phyloP scores from a whole-genome alignment of 1,284 basidiomycete species.

The Trichosporon sp. region DNA sequence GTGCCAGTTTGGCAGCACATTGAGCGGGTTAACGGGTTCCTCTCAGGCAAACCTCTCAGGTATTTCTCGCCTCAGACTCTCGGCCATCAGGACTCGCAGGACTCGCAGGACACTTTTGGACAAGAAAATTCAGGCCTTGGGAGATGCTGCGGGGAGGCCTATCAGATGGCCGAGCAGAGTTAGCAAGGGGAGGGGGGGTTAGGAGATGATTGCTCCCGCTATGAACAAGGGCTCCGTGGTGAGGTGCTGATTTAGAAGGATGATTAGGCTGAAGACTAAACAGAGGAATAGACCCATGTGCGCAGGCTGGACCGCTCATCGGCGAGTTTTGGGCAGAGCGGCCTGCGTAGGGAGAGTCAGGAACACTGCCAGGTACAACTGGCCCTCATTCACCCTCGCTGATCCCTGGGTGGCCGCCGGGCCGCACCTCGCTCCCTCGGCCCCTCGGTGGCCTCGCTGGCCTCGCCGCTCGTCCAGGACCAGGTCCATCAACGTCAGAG shows the following conservation, averaged over 20 bases:
- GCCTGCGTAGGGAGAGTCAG: neutral
- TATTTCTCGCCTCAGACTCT: too few species aligned
- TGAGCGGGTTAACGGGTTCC: too few species aligned
- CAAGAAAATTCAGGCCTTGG: neutral
- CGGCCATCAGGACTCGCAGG: neutral
- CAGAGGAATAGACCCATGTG: neutral
- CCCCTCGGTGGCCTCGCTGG: too few species aligned
- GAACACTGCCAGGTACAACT: neutral
- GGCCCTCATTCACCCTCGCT: neutral
- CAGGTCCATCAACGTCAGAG: too few species aligned
- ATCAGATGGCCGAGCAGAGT: neutral
- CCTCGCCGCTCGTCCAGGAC: neutral
- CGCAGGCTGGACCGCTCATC: neutral
- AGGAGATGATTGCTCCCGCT: neutral
- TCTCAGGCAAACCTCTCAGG: too few species aligned
- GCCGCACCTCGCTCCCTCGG: neutral
- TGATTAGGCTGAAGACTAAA: neutral
- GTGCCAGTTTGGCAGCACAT: too few species aligned
- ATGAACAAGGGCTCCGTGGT: too few species aligned
- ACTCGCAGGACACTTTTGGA: too few species aligned
- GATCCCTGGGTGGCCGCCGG: too few species aligned
- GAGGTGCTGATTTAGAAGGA: neutral
- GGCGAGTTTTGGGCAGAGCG: too few species aligned
- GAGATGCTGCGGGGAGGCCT: neutral
- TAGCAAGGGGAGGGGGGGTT: too few species aligned